These are phyloP conservation scores for Penicillium sp. DNA, from an alignment of 2,329 filamentous ascomycete genomes.

Conservation along the genomic window DNA sequence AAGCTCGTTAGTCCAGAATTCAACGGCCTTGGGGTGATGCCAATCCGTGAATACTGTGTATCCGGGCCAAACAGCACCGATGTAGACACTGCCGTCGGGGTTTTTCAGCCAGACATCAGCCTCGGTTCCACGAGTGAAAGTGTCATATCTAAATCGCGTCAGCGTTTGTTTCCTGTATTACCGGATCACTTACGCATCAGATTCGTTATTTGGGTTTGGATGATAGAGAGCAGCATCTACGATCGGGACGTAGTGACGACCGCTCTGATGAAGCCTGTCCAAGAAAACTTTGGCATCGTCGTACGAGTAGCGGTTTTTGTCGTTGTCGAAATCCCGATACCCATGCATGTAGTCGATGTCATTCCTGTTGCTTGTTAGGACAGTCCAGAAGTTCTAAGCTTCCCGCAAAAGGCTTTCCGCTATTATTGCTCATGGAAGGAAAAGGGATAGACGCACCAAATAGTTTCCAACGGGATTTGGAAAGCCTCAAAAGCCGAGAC, in stretches of 20 bases:
- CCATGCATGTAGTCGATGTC: slow-evolving; percentile 56
- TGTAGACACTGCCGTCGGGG: slow-evolving; percentile 50
- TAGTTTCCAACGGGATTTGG: slow-evolving; percentile 52
- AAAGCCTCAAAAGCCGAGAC: slow-evolving; percentile 50
- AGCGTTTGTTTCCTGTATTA: too few species aligned
- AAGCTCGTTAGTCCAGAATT: slow-evolving; percentile 56
- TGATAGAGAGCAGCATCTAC: slow-evolving; percentile 63
- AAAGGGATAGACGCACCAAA: slow-evolving; percentile 40
- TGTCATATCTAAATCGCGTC: slow-evolving; percentile 45
- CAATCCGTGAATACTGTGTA: slow-evolving; percentile 59
- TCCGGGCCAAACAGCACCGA: slow-evolving; percentile 53
- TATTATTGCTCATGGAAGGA: too few species aligned
- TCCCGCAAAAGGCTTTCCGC: too few species aligned
- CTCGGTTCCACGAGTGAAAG: slow-evolving; percentile 48
- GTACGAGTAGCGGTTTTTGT: slow-evolving; percentile 49
- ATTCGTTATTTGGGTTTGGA: slow-evolving; percentile 63
- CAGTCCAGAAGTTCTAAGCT: slow-evolving; percentile 1
- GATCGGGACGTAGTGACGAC: slow-evolving; percentile 57
- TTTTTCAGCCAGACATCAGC: slow-evolving; percentile 49
- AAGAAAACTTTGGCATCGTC: slow-evolving; percentile 49
- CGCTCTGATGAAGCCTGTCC: slow-evolving; percentile 47
- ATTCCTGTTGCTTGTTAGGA: slow-evolving; percentile 14
- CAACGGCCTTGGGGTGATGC: slow-evolving; percentile 53
- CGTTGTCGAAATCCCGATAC: slow-evolving; percentile 56
- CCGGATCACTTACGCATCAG: slow-evolving; percentile 51